Conservation (phyloP, 768 basidiomycete species). For the Tephrocybe rancida region DNA sequence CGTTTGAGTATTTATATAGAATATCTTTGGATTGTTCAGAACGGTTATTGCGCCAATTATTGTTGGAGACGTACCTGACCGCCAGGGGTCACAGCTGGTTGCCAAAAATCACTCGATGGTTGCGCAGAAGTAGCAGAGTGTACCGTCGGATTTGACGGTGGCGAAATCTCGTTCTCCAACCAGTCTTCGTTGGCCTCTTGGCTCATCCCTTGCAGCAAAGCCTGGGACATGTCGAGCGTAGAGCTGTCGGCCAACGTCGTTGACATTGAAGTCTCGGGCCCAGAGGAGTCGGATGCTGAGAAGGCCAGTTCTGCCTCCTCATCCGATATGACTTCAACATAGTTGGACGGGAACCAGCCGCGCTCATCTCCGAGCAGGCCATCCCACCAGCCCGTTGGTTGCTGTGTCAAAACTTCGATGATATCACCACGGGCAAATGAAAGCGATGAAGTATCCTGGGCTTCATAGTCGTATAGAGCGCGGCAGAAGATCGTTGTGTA, state of each 20-base stretch:
- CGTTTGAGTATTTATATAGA: constrained; percentile 91
- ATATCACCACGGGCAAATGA: constrained; percentile 87
- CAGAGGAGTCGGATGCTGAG: constrained; percentile 49
- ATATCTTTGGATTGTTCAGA: constrained; percentile 62
- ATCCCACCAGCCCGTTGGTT: constrained; percentile 99
- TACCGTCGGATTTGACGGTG: constrained; percentile 32
- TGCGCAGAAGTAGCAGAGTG: constrained; percentile 31
- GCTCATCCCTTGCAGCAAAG: constrained; percentile 40
- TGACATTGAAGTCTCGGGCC: constrained; percentile 28
- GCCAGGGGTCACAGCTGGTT: constrained; percentile 80
- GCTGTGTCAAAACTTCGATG: constrained; percentile 90
- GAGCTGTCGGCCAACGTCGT: constrained; percentile 30
- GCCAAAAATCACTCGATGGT: constrained; percentile 82
- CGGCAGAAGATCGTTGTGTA: constrained; percentile 83
- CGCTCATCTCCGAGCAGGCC: constrained; percentile 87
- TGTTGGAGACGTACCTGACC: constrained; percentile 65
- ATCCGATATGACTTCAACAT: constrained; percentile 78
- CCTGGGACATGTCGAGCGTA: constrained; percentile 51
- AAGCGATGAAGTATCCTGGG: constrained; percentile 86
- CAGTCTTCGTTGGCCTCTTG: constrained; percentile 58
- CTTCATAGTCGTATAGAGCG: constrained; percentile 89
- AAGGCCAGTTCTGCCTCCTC: constrained; percentile 77
- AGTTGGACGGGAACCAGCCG: constrained; percentile 98
- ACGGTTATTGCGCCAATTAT: background rate
- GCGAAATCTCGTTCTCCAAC: constrained; percentile 50